phyloP scores from a whole-genome alignment of 2,329 filamentous ascomycete species.

The Colletotrichum sp. region DNA sequence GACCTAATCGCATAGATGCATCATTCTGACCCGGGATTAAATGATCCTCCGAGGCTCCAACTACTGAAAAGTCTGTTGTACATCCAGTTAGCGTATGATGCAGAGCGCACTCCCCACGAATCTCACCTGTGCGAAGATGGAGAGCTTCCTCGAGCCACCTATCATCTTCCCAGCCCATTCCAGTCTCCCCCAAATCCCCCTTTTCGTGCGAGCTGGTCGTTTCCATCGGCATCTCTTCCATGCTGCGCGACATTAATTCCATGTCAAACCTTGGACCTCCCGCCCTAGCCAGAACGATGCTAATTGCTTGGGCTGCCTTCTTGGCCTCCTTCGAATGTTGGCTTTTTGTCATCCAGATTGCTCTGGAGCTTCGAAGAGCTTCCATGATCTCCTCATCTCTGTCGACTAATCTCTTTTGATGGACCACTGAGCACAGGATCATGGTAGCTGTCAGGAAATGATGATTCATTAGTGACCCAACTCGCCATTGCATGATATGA shows the following conservation, averaged over 20 bases:
- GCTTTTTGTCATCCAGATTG: not conserved
- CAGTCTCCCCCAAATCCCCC: fast-evolving
- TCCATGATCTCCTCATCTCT: not conserved
- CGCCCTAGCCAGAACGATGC: slow-evolving; percentile 1
- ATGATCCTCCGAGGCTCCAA: not conserved
- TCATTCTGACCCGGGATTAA: not conserved
- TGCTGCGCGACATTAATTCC: not conserved
- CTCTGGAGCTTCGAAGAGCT: not conserved
- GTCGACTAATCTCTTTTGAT: not conserved
- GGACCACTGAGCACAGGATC: slow-evolving; percentile 20
- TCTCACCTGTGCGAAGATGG: not conserved
- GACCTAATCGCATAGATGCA: not conserved
- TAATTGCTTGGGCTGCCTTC: not conserved
- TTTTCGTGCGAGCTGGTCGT: not conserved
- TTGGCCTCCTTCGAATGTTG: not conserved
- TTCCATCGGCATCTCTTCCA: not conserved
- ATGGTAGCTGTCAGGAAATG: slow-evolving; percentile 29
- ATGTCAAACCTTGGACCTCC: not conserved
- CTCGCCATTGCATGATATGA: slow-evolving; percentile 15
- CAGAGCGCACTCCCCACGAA: not conserved
- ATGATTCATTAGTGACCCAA: slow-evolving; percentile 21
- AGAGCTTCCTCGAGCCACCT: not conserved
- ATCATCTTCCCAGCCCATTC: not conserved
- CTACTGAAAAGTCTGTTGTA: not conserved
- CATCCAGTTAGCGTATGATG: not conserved